Conservation (phyloP, 768 basidiomycete species). For the Nidularia sp. region DNA sequence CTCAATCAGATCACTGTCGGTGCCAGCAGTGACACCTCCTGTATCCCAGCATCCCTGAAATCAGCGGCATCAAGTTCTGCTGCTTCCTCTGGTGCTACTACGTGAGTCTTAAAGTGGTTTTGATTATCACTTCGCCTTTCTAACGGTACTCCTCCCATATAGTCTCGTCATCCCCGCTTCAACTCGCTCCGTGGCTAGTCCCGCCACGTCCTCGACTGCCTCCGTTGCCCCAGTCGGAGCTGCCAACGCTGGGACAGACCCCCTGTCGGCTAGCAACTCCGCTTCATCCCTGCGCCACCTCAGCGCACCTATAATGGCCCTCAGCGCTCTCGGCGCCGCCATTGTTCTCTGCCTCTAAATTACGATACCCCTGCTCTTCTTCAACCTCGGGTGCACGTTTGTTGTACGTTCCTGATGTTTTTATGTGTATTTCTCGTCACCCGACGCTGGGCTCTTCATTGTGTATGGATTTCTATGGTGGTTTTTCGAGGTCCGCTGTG, state of each 20-base stretch:
- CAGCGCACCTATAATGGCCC: slow-evolving; percentile 34
- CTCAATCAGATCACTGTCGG: slow-evolving; percentile 32
- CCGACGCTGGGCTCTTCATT: background rate
- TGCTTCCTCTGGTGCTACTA: slow-evolving; percentile 9
- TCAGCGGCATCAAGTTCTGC: slow-evolving; percentile 12
- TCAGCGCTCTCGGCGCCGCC: slow-evolving; percentile 35
- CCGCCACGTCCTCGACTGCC: slow-evolving; percentile 3
- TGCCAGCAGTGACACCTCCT: slow-evolving; percentile 31
- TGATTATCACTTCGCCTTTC: background rate
- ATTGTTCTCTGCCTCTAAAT: slow-evolving; percentile 30
- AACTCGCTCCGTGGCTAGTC: slow-evolving; percentile 4
- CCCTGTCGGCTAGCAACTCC: slow-evolving; percentile 19
- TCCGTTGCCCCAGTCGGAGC: slow-evolving; percentile 34
- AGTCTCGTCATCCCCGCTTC: slow-evolving; percentile 15
- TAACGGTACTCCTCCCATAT: background rate
- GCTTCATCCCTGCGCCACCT: slow-evolving; percentile 30
- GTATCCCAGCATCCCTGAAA: slow-evolving; percentile 19
- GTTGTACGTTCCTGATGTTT: background rate
- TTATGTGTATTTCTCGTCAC: background rate
- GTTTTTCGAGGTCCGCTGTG: background rate
- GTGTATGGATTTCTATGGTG: background rate
- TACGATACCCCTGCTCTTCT: slow-evolving; percentile 18
- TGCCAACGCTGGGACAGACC: slow-evolving; percentile 38
- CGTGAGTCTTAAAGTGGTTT: slow-evolving; percentile 6
- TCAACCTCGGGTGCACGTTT: background rate